These are phyloP conservation scores for Carex sylvatica DNA, from an alignment of 202 grass and related monocot species.

Conservation along the genomic window DNA sequence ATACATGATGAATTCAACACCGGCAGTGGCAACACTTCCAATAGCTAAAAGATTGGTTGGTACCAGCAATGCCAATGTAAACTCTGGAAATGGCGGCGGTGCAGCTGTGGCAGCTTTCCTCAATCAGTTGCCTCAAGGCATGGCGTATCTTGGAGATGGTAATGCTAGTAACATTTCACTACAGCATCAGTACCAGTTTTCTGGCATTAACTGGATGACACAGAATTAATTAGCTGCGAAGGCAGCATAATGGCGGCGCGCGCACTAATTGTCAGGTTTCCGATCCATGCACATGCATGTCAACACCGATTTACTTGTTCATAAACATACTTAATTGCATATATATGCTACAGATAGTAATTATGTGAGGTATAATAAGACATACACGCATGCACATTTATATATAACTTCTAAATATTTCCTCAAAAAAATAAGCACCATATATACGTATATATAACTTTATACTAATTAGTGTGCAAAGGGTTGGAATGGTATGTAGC, in stretches of 20 bases:
- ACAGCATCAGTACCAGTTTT: constrained; percentile 61
- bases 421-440: neutral
- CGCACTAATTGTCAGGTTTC: constrained; percentile 1
- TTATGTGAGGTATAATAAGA: neutral
- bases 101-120: constrained; percentile 40
- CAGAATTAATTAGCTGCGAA: constrained; percentile 35
- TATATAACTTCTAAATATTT: neutral
- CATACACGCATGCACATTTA: neutral
- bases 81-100: neutral
- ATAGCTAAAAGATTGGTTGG: constrained; percentile 36
- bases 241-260: neutral
- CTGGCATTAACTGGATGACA: constrained; percentile 70
- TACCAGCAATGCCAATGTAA: constrained; percentile 19
- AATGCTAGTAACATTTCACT: constrained; percentile 31
- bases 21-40: constrained; percentile 28
- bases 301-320: neutral
- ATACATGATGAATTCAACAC: constrained; percentile 50
- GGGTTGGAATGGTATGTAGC: neutral
- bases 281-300: constrained; percentile 18
- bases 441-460: neutral
- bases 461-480: constrained; percentile 5
- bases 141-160: constrained; percentile 38
- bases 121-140: constrained; percentile 38
- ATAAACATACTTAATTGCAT: neutral
- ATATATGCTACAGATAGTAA: neutral